phyloP scores from a whole-genome alignment of 805 yeast genomes.

The Pichia occidentalis region DNA sequence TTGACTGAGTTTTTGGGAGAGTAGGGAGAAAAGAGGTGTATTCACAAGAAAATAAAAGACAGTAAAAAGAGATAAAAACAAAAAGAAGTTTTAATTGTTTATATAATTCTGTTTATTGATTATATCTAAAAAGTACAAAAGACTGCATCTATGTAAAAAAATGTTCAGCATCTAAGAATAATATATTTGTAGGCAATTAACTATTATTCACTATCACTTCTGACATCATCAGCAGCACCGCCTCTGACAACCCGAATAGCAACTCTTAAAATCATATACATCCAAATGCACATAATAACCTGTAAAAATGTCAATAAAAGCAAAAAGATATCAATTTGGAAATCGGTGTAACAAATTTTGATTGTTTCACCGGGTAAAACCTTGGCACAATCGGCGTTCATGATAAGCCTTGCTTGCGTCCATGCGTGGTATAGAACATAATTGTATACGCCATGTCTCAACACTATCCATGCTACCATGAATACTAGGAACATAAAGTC shows the following conservation, averaged over 20 bases:
- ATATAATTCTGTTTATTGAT: no score
- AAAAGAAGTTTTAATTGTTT: no score
- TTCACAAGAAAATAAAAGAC: no score
- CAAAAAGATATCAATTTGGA: conserved; percentile 42
- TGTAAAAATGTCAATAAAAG: conserved; percentile 60
- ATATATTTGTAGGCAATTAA: neutral
- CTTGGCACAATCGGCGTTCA: conserved; percentile 40
- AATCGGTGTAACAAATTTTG: conserved; percentile 45
- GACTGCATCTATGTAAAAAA: no score
- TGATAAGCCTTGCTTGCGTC: conserved; percentile 37
- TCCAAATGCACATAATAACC: conserved; percentile 61
- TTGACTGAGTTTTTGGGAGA: conserved; percentile 27
- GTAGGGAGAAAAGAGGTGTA: no score
- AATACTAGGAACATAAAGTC: conserved; percentile 66
- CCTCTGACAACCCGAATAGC: conserved; percentile 67
- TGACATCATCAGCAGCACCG: conserved; percentile 73
- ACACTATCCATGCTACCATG: conserved; percentile 58
- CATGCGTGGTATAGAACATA: conserved; percentile 57
- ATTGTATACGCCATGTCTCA: conserved; percentile 71
- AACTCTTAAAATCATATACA: conserved; percentile 64
- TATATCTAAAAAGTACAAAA: no score
- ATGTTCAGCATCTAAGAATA: no score
- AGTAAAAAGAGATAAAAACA: no score
- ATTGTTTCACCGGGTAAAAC: conserved; percentile 14
- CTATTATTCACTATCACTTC: conserved; percentile 68